A percentile compares a stretch with the other conserved stretches of the same genome.
These are phyloP conservation scores for Phytophthora capsici DNA, from an alignment of 352 stramenopile genomes.

Conservation along the genomic window DNA sequence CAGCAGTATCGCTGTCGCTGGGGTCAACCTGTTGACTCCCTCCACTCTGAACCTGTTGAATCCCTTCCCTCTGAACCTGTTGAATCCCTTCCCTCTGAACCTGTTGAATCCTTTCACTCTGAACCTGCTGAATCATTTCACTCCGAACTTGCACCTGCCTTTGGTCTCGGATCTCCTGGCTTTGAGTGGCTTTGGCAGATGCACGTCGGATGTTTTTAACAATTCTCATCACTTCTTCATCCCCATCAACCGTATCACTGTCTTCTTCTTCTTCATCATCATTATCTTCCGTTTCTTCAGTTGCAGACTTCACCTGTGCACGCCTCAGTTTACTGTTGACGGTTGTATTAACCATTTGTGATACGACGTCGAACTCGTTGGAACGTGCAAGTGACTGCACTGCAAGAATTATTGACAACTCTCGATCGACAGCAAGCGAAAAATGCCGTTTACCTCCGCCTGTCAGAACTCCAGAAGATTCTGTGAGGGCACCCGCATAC, in stretches of 20 bases:
- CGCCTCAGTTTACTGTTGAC: conserved; percentile 23
- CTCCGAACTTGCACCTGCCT: conserved; percentile 12
- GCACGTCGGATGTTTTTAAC: conserved; percentile 37
- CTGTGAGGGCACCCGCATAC: conserved; percentile 17
- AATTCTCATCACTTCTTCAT: conserved; percentile 44
- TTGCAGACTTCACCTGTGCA: conserved; percentile 1
- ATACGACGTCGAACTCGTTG: conserved; percentile 41
- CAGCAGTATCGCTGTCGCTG: conserved; percentile 24
- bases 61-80: conserved; percentile 15
- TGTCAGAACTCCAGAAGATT: conserved; percentile 4
- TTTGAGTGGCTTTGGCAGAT: conserved; percentile 34
- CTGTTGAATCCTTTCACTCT: conserved; percentile 14
- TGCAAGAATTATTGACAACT: conserved; percentile 44
- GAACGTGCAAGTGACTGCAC: conserved; percentile 45
- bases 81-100: conserved; percentile 11
- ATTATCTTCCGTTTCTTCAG: conserved; percentile 1
- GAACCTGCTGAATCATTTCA: conserved; percentile 2
- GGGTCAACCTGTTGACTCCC: not conserved
- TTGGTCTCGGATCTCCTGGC: conserved; percentile 17
- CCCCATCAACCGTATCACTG: conserved; percentile 38
- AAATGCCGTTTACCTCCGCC: conserved; percentile 24
- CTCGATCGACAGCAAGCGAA: conserved; percentile 38
- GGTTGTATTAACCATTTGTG: conserved; percentile 15
- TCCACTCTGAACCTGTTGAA: conserved; percentile 2
- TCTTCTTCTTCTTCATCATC: conserved; percentile 16